Base-by-base conservation (phyloP, 306 rosid species). In the Castanea mollissima region DNA sequence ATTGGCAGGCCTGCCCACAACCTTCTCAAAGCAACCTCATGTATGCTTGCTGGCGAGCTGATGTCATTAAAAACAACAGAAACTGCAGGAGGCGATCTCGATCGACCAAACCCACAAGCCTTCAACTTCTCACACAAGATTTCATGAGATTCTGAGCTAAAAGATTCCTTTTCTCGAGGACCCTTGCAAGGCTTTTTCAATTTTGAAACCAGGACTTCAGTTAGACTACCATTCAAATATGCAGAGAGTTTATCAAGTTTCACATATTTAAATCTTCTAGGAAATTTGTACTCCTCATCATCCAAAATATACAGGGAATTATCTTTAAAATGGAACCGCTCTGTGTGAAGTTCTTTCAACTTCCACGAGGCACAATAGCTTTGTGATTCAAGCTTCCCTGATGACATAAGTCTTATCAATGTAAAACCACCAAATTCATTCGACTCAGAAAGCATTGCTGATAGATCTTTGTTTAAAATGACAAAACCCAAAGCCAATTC, bases 321-420 rank as follows among this genome's bases (percentile, higher is more conserved):
- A 69, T 79, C 76, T 56, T 78, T 84, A 79, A 82, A 86, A 64
- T 69, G 67, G 76, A 75, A 71, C 13, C 44, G 70, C 58, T 84
- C 75, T 41, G 62, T 64, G 38, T 83, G 91, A 58, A 68, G 79
- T 80, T 70, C 69, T 78, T 86, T 85, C 19, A 77, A 49, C 41
- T 68, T 74, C 92, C 87, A 82, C 1, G 90, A 83, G 38, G 97
- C 91, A 35, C 54, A 71, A 76, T 89, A 92, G 73, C 89, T 85
- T 79, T 92, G 95, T 76, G 84, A 78, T 81, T 92, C 97, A 80
- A 92, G 86, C 79, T 71, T 83, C 74, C 97, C 92, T 13, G 95
- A 87, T 13, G 91, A 90, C 86, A 85, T 68, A 29, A 90, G 87
- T 81, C 95, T 86, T 69, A 90, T 51, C 78, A 90, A 19, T 3